A percentile compares a stretch with the other conserved stretches of the same genome.
Evolutionary conservation across 2,329 filamentous ascomycete genomes (phyloP).

Genomic region (Cercospora brassicicola): DNA sequence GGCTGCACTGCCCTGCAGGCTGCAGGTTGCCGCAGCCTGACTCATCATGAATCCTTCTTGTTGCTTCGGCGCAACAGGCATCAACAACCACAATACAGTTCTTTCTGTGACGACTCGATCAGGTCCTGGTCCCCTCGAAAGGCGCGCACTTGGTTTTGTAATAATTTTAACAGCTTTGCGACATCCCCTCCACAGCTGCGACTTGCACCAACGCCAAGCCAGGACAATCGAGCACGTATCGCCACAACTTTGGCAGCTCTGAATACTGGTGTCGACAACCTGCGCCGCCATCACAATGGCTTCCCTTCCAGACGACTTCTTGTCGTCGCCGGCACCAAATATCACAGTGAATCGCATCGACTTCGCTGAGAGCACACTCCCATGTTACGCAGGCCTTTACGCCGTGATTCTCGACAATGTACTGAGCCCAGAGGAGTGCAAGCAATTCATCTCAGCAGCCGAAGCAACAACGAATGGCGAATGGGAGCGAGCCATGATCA

Average conservation of each 20-base stretch:
- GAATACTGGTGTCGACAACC: neutral
- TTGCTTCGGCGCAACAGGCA: neutral
- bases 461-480: slow-evolving; percentile 47
- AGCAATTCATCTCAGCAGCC: slow-evolving; percentile 54
- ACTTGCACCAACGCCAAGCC: neutral
- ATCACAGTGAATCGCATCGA: slow-evolving; percentile 55
- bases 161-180: neutral
- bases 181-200: neutral
- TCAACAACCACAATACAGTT: neutral
- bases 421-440: slow-evolving; percentile 65
- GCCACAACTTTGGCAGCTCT: neutral
- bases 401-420: slow-evolving; percentile 65
- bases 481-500: slow-evolving; percentile 71
- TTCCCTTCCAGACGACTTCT: slow-evolving; percentile 49
- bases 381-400: slow-evolving; percentile 56
- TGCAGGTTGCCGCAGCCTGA: neutral
- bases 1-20: neutral
- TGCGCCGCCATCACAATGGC: neutral
- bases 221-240: neutral
- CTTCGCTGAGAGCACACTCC: slow-evolving; percentile 54
- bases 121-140: neutral
- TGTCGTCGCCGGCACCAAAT: slow-evolving; percentile 48
- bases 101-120: neutral
- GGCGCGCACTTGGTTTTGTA: neutral
- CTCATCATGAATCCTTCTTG: neutral